Evolutionary conservation across 202 grass and related monocot species (phyloP).

Genomic region (Schoenoplectus tabernaemontani): DNA sequence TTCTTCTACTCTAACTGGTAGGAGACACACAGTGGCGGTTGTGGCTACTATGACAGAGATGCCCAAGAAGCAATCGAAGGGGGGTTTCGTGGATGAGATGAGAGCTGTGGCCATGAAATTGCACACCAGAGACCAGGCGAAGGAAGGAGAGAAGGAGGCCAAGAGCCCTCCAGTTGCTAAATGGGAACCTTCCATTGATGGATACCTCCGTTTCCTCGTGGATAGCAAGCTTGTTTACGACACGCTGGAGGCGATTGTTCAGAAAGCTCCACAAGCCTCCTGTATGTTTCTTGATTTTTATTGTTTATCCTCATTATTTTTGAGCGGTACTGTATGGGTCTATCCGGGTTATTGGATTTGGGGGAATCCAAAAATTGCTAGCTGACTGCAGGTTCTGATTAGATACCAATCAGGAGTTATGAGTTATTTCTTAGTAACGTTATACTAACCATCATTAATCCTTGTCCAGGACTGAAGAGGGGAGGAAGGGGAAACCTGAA

Average conservation of each 20-base stretch:
- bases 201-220: constrained; percentile 37
- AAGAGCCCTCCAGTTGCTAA: constrained; percentile 23
- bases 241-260: constrained; percentile 34
- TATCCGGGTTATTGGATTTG: not conserved
- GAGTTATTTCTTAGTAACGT: not conserved
- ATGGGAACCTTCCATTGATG: constrained; percentile 37
- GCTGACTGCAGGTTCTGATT: not conserved
- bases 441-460: not conserved
- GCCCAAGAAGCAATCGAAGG: constrained; percentile 27
- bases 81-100: constrained; percentile 49
- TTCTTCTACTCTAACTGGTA: not conserved
- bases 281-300: constrained; percentile 19
- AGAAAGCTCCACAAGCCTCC: constrained; percentile 27
- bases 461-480: not conserved
- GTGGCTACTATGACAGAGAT: constrained; percentile 53
- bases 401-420: not conserved
- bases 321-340: not conserved
- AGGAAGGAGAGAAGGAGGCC: constrained; percentile 34
- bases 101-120: constrained; percentile 41
- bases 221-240: constrained; percentile 46
- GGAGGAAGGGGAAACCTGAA: too few relatives aligned
- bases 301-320: not conserved
- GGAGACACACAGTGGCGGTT: constrained; percentile 29
- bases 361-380: not conserved
- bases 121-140: constrained; percentile 37